These are phyloP conservation scores for Rubroboletus pulcherrimus DNA, from an alignment of 768 basidiomycete genomes.

Conservation along the genomic window DNA sequence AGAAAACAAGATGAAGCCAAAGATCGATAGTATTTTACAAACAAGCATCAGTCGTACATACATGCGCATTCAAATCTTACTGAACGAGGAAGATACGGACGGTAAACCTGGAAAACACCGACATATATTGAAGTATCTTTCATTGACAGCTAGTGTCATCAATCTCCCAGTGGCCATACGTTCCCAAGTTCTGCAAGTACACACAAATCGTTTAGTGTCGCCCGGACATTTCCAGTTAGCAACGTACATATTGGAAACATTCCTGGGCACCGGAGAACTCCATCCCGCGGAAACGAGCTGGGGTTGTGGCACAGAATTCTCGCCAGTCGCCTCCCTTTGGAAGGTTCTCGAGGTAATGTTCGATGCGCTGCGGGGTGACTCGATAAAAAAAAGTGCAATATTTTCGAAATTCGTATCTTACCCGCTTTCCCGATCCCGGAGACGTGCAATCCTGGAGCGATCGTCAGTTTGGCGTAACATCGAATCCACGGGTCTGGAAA, in stretches of 20 bases:
- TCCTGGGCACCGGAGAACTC: constrained; percentile 22
- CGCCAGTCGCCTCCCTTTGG: constrained; percentile 28
- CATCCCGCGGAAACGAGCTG: constrained; percentile 21
- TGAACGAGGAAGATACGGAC: not conserved
- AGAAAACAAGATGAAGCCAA: not conserved
- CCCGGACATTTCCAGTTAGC: not conserved
- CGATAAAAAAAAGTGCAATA: not conserved
- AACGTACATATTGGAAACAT: constrained; percentile 5
- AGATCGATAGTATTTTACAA: not conserved
- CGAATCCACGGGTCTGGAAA: not conserved
- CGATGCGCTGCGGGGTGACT: constrained; percentile 19
- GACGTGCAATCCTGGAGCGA: constrained; percentile 22
- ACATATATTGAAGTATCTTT: not conserved
- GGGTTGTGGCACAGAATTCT: constrained; percentile 34
- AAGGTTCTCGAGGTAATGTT: constrained; percentile 28
- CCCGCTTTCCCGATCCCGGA: constrained; percentile 22
- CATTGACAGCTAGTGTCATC: constrained; percentile 6
- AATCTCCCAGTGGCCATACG: constrained; percentile 26
- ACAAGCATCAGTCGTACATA: not conserved
- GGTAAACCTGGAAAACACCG: not conserved
- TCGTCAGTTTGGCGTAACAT: not conserved
- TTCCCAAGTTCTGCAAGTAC: not conserved
- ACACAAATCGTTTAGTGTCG: not conserved
- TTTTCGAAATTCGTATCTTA: not conserved
- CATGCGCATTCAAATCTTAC: not conserved